A percentile compares a stretch with the other conserved stretches of the same genome.
Evolutionary conservation across 139 green algal species (phyloP).

Genomic region (Haematococcus lacustris): DNA sequence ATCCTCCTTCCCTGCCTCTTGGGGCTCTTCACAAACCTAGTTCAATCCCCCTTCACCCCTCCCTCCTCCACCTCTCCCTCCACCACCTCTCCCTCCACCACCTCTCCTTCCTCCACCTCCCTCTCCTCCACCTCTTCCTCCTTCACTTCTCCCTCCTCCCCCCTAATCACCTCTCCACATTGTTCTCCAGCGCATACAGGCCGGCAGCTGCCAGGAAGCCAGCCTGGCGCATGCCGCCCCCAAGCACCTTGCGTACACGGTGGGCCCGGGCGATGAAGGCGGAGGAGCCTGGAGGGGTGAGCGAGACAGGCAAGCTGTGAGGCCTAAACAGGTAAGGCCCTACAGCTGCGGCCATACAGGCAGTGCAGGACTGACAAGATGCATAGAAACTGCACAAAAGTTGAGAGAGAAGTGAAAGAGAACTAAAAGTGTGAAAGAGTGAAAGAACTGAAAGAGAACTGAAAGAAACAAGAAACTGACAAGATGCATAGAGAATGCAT

Average conservation of each 20-base stretch:
- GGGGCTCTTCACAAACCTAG: not conserved
- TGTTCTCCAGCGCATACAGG: slow-evolving; percentile 31
- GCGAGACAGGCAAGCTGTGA: not conserved
- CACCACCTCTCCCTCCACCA: not conserved
- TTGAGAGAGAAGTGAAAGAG: not conserved
- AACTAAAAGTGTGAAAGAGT: not conserved
- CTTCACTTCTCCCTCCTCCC: no score
- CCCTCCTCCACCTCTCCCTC: not conserved
- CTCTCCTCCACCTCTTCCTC: no score
- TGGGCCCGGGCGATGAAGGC: slow-evolving; percentile 21
- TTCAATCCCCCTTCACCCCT: not conserved
- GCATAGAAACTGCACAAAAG: not conserved
- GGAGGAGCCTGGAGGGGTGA: not conserved
- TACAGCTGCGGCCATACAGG: not conserved
- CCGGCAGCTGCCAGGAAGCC: slow-evolving; percentile 46
- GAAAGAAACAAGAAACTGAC: no score
- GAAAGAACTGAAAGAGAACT: not conserved
- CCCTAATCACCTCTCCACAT: slow-evolving; percentile 22
- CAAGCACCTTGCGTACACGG: slow-evolving; percentile 56
- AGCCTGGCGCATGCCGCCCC: slow-evolving; percentile 66
- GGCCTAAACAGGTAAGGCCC: not conserved
- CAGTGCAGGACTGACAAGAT: not conserved
- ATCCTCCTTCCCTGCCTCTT: not conserved
- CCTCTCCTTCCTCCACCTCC: not conserved
- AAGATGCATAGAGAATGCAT: no score